These are phyloP conservation scores for Powellomyces hirtus DNA, from an alignment of 192 early-diverging fungal genomes.

Conservation along the genomic window DNA sequence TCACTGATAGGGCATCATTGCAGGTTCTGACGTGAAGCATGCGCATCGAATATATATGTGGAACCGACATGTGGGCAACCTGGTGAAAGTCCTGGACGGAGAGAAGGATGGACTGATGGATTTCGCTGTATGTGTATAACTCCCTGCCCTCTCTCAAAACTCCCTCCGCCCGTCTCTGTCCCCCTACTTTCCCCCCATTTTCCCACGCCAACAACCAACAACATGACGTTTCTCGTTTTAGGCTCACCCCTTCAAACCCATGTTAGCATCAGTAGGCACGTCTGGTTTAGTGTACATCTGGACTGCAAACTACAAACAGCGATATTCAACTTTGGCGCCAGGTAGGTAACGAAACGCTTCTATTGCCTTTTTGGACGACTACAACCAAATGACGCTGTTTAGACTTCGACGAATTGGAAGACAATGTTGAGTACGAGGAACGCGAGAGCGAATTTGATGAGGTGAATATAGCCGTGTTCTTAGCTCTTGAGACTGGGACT, in stretches of 20 bases:
- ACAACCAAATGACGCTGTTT: not conserved
- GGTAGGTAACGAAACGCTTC: slow-evolving; percentile 29
- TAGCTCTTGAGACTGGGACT: not conserved
- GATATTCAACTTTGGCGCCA: slow-evolving; percentile 93
- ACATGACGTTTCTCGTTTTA: too few species aligned
- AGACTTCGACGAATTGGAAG: slow-evolving; percentile 88
- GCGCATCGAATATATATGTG: slow-evolving; percentile 94
- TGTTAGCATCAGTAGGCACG: slow-evolving; percentile 77
- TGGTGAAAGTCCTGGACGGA: slow-evolving; percentile 90
- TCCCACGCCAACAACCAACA: too few species aligned
- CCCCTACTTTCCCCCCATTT: too few species aligned
- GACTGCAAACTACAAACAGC: slow-evolving; percentile 74
- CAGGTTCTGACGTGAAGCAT: slow-evolving; percentile 77
- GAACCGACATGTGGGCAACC: slow-evolving; percentile 76
- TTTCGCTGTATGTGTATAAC: slow-evolving; percentile 65
- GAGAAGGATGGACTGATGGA: slow-evolving; percentile 76
- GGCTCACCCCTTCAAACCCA: slow-evolving; percentile 86
- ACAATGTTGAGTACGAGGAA: slow-evolving; percentile 93
- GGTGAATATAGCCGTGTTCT: slow-evolving; percentile 32
- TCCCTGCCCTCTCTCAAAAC: too few species aligned
- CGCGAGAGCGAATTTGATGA: slow-evolving; percentile 93
- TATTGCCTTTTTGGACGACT: not conserved
- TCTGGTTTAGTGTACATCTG: slow-evolving; percentile 88
- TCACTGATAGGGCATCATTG: too few species aligned
- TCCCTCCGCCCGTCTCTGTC: not conserved